Evolutionary conservation across 2,329 filamentous ascomycete species (phyloP), one percentile per base, ranked within the genome.

Genomic region (Nemania serpens): DNA sequence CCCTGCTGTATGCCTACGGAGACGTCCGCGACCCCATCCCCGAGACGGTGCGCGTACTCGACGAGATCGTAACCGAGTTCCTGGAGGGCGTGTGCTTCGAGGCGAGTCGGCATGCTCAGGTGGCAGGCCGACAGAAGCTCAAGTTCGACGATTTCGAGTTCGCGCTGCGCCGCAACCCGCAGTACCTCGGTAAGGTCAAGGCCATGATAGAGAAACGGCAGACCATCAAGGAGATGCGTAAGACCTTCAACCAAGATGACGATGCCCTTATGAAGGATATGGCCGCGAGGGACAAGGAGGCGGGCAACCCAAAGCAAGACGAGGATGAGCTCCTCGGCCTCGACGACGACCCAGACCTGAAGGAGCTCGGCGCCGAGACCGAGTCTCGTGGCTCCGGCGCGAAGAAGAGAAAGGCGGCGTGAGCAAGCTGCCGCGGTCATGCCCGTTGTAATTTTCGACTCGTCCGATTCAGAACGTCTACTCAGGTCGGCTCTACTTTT

Each of bases 61-160:
- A 98, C 81, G 93, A 97, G 78, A 94, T 98, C 69, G 87, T 97
- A 63, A 97, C 93, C 64, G 95, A 98, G 80, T 97, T 96, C 81
- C 91, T 98, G 74, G 92, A 96, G 74, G 92, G 95, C 75, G 88
- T 95, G 56, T 94, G 91, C 77, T 95, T 96, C 79, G 89, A 92
- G 73, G 94, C 95, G 3, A 91, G 93, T 4, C 87, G 91, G 46
- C 88, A 89, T 55, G 95, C 95, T 0, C 88, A 91, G 75, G 91
- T 96, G 76, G 88, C 91, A 2, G 90, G 93, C 0, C 90, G 95
- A 1, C 91, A 96, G 71, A 99, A 99, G 79, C 93, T 99, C 78
- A 99, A 99, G 76, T 91, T 96, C 71, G 94, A 97, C 72, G 95
- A 99, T 77, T 97, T 99, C 79, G 93, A 96, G 72, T 99, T 96